Conservation (phyloP, 2,329 filamentous ascomycete species). For the Colletotrichum tofieldiae region DNA sequence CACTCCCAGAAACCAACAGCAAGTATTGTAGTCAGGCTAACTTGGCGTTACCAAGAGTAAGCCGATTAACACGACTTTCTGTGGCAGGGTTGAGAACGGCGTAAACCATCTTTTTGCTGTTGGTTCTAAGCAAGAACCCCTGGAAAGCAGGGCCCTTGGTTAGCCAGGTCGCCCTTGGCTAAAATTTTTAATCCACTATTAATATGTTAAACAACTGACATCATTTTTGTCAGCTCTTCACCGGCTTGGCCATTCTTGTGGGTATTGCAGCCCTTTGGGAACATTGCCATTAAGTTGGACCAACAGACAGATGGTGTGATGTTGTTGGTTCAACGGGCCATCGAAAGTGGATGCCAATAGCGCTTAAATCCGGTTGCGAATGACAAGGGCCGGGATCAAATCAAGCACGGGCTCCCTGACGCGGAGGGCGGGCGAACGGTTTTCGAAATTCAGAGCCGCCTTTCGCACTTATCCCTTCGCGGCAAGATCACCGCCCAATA, state of each 20-base stretch:
- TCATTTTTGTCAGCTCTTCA: too few species aligned
- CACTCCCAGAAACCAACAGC: neutral
- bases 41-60: neutral
- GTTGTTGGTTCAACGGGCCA: conserved; percentile 1
- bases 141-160: neutral
- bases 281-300: neutral
- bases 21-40: neutral
- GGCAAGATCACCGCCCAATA: neutral
- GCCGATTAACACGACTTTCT: neutral
- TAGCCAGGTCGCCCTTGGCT: too few species aligned
- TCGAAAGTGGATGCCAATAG: neutral
- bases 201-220: too few species aligned
- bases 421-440: neutral
- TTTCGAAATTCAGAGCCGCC: neutral
- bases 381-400: neutral
- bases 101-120: neutral
- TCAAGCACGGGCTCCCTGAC: neutral
- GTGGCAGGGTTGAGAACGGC: neutral
- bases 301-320: neutral
- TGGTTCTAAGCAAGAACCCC: neutral
- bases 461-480: neutral
- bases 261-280: neutral
- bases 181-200: too few species aligned
- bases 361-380: neutral
- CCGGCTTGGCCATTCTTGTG: neutral